A percentile compares a stretch with the other conserved stretches of the same genome.
Evolutionary conservation across 768 basidiomycete genomes (phyloP).

Genomic region (Suillus bovinus): DNA sequence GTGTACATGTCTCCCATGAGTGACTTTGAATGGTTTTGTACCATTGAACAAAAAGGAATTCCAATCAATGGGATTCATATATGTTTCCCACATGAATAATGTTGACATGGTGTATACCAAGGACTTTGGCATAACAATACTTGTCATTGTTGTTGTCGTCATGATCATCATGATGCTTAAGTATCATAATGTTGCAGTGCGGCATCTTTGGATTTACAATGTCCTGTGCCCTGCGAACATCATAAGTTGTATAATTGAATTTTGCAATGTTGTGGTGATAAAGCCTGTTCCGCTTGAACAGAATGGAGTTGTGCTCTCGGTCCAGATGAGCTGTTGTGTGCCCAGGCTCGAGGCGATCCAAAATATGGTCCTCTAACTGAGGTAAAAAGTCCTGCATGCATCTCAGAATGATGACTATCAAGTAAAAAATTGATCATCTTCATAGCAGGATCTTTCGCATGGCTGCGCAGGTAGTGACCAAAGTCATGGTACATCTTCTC

Average conservation of each 20-base stretch:
- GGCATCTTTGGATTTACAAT: conserved; percentile 35
- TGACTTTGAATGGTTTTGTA: neutral
- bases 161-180: conserved; percentile 5
- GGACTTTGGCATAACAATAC: conserved; percentile 19
- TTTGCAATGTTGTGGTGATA: conserved; percentile 26
- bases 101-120: conserved; percentile 18
- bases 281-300: conserved; percentile 20
- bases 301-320: conserved; percentile 7
- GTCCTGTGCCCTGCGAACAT: conserved; percentile 40
- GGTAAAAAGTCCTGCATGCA: neutral
- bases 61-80: conserved; percentile 4
- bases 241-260: conserved; percentile 35
- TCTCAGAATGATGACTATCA: neutral
- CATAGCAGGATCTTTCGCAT: neutral
- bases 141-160: too few relatives aligned
- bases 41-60: conserved; percentile 9
- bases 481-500: neutral
- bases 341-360: neutral
- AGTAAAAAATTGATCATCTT: neutral
- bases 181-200: conserved; percentile 38
- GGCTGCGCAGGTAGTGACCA: conserved; percentile 1
- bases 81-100: conserved; percentile 7
- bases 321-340: neutral
- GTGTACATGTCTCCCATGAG: neutral
- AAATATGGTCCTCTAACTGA: neutral